A percentile compares a stretch with the other conserved stretches of the same genome.
phyloP scores from a whole-genome alignment of 768 basidiomycete species.

The Russula compacta region DNA sequence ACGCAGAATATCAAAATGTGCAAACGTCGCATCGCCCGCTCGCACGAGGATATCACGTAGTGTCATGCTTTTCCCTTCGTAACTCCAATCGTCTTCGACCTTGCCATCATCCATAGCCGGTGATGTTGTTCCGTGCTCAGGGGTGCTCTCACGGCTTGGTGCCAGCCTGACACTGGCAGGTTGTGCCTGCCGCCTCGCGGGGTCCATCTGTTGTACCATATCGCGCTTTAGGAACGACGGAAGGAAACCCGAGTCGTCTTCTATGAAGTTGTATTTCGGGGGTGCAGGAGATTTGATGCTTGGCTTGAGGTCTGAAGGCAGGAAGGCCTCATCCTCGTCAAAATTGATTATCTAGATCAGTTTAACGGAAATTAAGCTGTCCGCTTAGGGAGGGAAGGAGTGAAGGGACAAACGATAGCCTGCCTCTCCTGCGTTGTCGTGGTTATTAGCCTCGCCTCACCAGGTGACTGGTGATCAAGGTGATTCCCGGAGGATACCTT shows the following conservation, averaged over 20 bases:
- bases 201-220: conserved; percentile 8
- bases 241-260: conserved; percentile 12
- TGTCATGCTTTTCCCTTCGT: conserved; percentile 40
- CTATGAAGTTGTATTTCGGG: conserved; percentile 15
- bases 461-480: not conserved
- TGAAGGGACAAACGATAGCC: conserved; percentile 6
- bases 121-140: conserved; percentile 7
- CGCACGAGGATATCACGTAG: conserved; percentile 38
- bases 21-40: conserved; percentile 28
- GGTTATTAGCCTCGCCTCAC: not conserved
- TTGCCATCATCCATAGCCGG: conserved; percentile 1
- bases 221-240: conserved; percentile 17
- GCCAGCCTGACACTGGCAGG: conserved; percentile 4
- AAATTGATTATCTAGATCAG: conserved; percentile 16
- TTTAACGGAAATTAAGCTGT: conserved; percentile 15
- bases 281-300: conserved; percentile 6
- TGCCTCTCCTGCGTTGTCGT: conserved; percentile 9
- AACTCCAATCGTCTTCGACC: conserved; percentile 26
- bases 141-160: conserved; percentile 15
- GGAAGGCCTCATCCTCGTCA: conserved; percentile 15
- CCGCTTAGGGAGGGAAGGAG: not conserved
- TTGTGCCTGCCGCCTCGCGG: conserved; percentile 1
- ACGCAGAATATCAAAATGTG: conserved; percentile 33
- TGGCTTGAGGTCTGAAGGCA: conserved; percentile 16
- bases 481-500: not conserved